phyloP scores from a whole-genome alignment of 2,329 filamentous ascomycete genomes.

The Grosmannia clavigera region DNA sequence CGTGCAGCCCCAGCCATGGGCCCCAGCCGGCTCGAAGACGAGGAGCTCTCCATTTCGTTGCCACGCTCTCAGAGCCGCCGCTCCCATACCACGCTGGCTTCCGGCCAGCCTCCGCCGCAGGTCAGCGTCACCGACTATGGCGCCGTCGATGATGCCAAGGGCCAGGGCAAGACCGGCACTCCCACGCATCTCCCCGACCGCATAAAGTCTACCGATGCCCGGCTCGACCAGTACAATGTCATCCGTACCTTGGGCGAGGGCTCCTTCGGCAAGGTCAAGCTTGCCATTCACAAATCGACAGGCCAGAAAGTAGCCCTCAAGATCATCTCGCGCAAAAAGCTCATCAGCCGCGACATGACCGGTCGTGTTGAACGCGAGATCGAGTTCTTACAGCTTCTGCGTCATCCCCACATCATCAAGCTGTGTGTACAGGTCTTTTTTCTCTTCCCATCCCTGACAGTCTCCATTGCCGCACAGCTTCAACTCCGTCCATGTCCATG shows the following conservation, averaged over 20 bases:
- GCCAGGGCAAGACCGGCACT: not conserved
- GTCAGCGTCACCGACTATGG: conserved; percentile 23
- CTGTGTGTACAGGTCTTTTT: conserved; percentile 45
- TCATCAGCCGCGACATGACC: conserved; percentile 96
- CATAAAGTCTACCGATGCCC: conserved; percentile 22
- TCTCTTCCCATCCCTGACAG: not conserved
- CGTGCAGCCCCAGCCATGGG: conserved; percentile 25
- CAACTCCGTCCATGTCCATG: not conserved
- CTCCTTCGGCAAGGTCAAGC: conserved; percentile 96
- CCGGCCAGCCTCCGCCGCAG: conserved; percentile 23
- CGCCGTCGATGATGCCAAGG: conserved; percentile 17
- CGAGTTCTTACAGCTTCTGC: conserved; percentile 87
- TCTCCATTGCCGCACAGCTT: not conserved
- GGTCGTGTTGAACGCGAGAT: conserved; percentile 96
- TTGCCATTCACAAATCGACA: conserved; percentile 83
- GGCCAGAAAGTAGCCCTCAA: conserved; percentile 95
- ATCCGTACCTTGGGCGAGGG: conserved; percentile 87
- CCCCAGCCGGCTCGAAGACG: conserved; percentile 56
- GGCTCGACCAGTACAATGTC: conserved; percentile 70
- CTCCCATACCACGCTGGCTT: conserved; percentile 7
- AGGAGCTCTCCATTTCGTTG: conserved; percentile 70
- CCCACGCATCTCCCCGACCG: conserved; percentile 9
- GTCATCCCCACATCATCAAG: conserved; percentile 98
- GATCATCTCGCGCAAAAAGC: conserved; percentile 91
- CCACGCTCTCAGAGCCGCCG: conserved; percentile 53